Evolutionary conservation across 2,329 filamentous ascomycete species (phyloP).

Genomic region (Sclerotinia sclerotiorum): DNA sequence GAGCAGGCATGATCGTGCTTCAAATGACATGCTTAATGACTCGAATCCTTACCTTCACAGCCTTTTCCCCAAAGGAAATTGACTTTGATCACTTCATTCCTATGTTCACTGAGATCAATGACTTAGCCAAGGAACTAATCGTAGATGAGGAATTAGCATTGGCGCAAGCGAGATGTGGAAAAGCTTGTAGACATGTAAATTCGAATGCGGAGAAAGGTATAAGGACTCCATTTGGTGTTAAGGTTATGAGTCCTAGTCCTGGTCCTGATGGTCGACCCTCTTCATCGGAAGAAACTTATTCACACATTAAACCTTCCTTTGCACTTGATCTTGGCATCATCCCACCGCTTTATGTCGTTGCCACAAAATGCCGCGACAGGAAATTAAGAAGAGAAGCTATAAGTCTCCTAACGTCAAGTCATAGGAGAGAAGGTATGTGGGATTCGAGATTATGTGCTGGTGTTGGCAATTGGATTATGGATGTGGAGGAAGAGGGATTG

Average conservation of each 20-base stretch:
- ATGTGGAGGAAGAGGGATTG: constrained; percentile 42
- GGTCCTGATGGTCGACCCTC: constrained; percentile 23
- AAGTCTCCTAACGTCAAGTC: constrained; percentile 31
- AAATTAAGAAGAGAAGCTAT: constrained; percentile 36
- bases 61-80: constrained; percentile 58
- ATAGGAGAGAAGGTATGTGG: constrained; percentile 40
- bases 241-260: background rate
- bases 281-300: constrained; percentile 20
- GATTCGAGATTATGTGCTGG: constrained; percentile 35
- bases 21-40: constrained; percentile 64
- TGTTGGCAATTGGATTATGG: constrained; percentile 36
- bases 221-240: constrained; percentile 16
- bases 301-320: constrained; percentile 46
- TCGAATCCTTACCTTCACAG: constrained; percentile 58
- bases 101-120: constrained; percentile 56
- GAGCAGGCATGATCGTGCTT: constrained; percentile 59
- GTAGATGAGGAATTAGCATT: constrained; percentile 38
- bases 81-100: constrained; percentile 56
- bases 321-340: constrained; percentile 38
- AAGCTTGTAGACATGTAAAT: constrained; percentile 30
- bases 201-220: background rate
- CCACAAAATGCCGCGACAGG: constrained; percentile 37
- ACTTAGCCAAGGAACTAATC: constrained; percentile 58
- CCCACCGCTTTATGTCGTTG: constrained; percentile 38
- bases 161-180: constrained; percentile 31